phyloP scores from a whole-genome alignment of 148 eudicot genomes.

The Heliamphora exappendiculata region DNA sequence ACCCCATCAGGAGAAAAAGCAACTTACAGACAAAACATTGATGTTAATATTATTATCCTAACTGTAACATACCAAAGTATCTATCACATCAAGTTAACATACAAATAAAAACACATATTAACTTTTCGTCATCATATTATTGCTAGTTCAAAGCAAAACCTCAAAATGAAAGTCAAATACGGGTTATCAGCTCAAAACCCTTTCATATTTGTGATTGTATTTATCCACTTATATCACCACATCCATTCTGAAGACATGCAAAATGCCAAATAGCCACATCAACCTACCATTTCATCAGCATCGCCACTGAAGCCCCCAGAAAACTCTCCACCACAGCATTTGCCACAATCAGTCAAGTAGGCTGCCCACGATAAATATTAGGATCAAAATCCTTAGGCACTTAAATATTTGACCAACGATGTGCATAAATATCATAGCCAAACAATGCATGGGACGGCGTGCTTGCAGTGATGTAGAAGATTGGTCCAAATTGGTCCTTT shows the following conservation, averaged over 20 bases:
- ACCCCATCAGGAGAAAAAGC: not conserved
- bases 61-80: not conserved
- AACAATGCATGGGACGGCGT: not conserved
- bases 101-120: not conserved
- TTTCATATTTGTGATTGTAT: not conserved
- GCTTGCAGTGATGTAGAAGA: not conserved
- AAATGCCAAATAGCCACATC: not conserved
- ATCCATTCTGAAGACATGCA: not conserved
- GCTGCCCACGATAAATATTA: too few relatives aligned
- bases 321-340: too few relatives aligned
- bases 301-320: not conserved
- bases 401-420: not conserved
- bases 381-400: not conserved
- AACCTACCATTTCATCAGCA: not conserved
- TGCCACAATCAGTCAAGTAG: too few relatives aligned
- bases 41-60: not conserved
- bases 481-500: not conserved
- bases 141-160: not conserved
- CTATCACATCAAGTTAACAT: not conserved
- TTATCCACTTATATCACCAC: not conserved
- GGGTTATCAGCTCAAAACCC: not conserved
- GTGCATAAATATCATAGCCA: not conserved
- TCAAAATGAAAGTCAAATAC: not conserved
- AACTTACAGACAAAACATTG: not conserved
- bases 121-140: constrained; percentile 1